These are phyloP conservation scores for Nelumbo lutea DNA, from an alignment of 164 flowering plant species.

Conservation along the genomic window DNA sequence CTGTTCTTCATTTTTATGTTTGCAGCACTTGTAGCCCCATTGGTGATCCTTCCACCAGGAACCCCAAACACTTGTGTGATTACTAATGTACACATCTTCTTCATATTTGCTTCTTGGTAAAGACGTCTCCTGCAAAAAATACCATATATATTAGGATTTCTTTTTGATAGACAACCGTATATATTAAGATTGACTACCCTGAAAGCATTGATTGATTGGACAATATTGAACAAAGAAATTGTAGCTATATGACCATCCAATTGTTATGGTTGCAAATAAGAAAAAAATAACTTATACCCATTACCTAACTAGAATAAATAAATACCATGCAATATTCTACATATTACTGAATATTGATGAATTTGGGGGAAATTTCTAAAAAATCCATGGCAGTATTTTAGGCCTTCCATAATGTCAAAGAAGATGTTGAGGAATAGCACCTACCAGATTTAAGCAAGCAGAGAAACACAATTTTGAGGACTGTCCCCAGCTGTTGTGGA, in stretches of 20 bases:
- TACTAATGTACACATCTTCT: constrained; percentile 44
- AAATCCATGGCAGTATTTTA: too few species aligned
- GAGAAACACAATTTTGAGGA: too few species aligned
- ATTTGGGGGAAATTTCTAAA: too few species aligned
- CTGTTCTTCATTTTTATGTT: constrained; percentile 39
- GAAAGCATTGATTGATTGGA: not conserved
- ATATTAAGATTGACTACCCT: not conserved
- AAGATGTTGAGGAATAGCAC: too few species aligned
- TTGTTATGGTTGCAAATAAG: not conserved
- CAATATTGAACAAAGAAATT: not conserved
- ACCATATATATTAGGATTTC: not conserved
- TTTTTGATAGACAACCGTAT: too few species aligned
- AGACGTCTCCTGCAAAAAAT: constrained; percentile 19
- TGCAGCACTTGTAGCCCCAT: constrained; percentile 35
- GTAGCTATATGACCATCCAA: not conserved
- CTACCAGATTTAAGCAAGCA: too few species aligned
- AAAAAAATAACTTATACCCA: too few species aligned
- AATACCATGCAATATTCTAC: too few species aligned
- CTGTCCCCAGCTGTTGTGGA: too few species aligned
- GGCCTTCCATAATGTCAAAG: too few species aligned
- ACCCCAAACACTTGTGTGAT: constrained; percentile 9
- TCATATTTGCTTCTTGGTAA: constrained; percentile 50
- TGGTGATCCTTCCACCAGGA: constrained; percentile 10
- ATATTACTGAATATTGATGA: too few species aligned
- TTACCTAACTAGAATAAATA: too few species aligned